phyloP scores from a whole-genome alignment of 208 protist genomes.

The Leishmania lainsoni region DNA sequence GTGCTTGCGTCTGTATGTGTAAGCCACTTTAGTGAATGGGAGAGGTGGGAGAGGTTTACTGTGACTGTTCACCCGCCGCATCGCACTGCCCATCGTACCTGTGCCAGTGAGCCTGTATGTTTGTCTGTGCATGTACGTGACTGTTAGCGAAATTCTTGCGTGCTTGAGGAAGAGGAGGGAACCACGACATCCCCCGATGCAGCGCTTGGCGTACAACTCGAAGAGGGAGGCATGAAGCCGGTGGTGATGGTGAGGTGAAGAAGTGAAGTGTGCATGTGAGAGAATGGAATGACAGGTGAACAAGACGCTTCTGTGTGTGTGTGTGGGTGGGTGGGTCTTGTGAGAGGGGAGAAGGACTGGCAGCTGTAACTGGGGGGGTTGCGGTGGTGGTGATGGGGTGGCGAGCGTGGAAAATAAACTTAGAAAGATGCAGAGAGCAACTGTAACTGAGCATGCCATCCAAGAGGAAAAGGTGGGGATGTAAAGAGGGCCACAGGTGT shows the following conservation, averaged over 20 bases:
- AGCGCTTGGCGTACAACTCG: not conserved
- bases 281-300: not conserved
- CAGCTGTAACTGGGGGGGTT: not conserved
- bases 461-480: not conserved
- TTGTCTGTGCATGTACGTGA: not conserved
- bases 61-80: not conserved
- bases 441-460: not conserved
- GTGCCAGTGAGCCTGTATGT: not conserved
- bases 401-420: not conserved
- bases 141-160: not conserved
- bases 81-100: not conserved
- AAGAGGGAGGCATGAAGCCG: not conserved
- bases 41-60: not conserved
- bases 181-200: not conserved
- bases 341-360: not conserved
- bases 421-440: not conserved
- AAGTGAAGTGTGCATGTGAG: not conserved
- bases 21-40: conserved; percentile 3
- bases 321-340: not conserved
- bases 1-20: conserved; percentile 1
- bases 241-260: not conserved
- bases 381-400: not conserved
- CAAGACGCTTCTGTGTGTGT: not conserved
- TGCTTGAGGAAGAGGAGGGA: not conserved
- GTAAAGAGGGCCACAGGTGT: not conserved